phyloP scores from a whole-genome alignment of 352 stramenopile genomes.

The Halophytophthora batemanensis region DNA sequence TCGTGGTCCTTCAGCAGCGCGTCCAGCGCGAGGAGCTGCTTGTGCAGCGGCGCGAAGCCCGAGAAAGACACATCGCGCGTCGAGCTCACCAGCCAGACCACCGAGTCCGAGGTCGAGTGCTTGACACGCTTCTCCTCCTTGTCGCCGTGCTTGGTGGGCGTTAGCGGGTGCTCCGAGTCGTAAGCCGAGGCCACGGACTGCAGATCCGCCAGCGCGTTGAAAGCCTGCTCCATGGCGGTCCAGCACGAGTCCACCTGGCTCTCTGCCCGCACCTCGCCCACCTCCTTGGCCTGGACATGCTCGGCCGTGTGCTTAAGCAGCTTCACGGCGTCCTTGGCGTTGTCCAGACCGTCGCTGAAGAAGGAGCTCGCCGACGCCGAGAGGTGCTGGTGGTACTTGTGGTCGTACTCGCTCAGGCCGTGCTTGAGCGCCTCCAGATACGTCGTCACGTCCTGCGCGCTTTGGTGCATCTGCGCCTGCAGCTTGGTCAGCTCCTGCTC shows the following conservation, averaged over 20 bases:
- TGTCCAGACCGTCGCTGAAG: constrained; percentile 24
- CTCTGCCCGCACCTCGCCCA: constrained; percentile 7
- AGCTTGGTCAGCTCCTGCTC: constrained; percentile 27
- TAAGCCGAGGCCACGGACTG: constrained; percentile 27
- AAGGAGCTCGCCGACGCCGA: constrained; percentile 19
- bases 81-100: constrained; percentile 29
- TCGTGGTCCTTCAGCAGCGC: constrained; percentile 7
- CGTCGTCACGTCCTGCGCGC: constrained; percentile 7
- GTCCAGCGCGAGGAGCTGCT: constrained; percentile 18
- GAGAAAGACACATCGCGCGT: constrained; percentile 24
- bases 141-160: constrained; percentile 10
- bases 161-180: constrained; percentile 13
- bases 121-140: constrained; percentile 8
- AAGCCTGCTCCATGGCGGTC: constrained; percentile 26
- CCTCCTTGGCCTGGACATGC: constrained; percentile 6
- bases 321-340: constrained; percentile 27
- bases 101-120: constrained; percentile 16
- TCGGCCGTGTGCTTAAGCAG: constrained; percentile 13
- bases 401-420: constrained; percentile 19
- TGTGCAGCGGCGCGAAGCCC: constrained; percentile 19
- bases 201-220: constrained; percentile 24
- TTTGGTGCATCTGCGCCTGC: constrained; percentile 24
- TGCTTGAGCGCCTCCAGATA: constrained; percentile 27
- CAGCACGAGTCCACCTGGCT: constrained; percentile 9
- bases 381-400: constrained; percentile 21